Evolutionary conservation across 257 asterid species (phyloP).

Genomic region (Scutellaria galericulata): DNA sequence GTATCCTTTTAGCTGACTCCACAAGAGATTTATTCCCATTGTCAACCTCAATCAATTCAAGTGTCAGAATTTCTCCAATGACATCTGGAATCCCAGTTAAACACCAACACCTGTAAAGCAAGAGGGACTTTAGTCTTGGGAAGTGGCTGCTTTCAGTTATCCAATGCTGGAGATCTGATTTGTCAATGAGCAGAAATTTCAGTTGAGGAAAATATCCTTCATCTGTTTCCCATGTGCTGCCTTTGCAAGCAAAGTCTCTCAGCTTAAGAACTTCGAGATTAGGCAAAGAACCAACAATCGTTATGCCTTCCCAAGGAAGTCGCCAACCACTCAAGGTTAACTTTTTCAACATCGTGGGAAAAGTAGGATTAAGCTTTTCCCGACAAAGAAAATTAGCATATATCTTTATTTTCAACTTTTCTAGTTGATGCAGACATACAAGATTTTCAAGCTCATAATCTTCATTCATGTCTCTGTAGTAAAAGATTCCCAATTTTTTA

Average conservation of each 20-base stretch:
- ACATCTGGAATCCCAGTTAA: no score
- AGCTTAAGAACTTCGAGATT: conserved; percentile 34
- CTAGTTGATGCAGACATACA: background rate
- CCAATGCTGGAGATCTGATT: conserved; percentile 10
- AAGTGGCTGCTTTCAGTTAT: conserved; percentile 9
- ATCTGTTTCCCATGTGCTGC: conserved; percentile 26
- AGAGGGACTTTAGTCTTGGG: conserved; percentile 3
- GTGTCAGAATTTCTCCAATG: no score
- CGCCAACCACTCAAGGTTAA: conserved; percentile 1
- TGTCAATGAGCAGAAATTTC: conserved; percentile 6
- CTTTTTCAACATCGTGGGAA: conserved; percentile 5
- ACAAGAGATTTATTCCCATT: no score
- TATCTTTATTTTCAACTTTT: conserved; percentile 10
- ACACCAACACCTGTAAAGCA: no score
- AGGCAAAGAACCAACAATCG: conserved; percentile 26
- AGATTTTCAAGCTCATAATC: conserved; percentile 10
- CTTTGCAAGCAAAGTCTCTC: background rate
- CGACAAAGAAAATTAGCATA: background rate
- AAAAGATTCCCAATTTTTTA: background rate
- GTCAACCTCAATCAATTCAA: no score
- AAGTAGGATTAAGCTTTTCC: background rate
- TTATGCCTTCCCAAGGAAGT: conserved; percentile 11
- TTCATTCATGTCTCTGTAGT: background rate
- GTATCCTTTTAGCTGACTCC: no score
- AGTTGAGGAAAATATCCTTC: conserved; percentile 19